Percentiles rank a stretch among this genome's conserved stretches.
These are phyloP conservation scores for Vicia sativa DNA, from an alignment of 306 rosid species.

Conservation along the genomic window DNA sequence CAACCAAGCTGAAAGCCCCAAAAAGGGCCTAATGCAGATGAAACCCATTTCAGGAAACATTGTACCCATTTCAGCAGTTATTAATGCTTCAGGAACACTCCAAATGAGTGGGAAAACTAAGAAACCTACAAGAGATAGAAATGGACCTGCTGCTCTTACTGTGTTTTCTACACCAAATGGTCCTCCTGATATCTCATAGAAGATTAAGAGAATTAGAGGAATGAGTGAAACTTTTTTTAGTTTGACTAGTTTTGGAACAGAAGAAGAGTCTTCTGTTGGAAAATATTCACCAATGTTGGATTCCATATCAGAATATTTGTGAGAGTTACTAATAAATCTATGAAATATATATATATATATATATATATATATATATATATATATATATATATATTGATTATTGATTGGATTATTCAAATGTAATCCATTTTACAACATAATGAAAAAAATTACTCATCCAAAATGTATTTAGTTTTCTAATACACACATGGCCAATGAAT, in stretches of 20 bases:
- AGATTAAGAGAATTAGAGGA: conserved; percentile 60
- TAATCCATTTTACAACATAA: too few relatives aligned
- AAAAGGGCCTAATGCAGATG: conserved; percentile 67
- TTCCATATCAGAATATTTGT: conserved; percentile 23
- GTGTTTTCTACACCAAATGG: conserved; percentile 70
- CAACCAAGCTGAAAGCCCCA: conserved; percentile 80
- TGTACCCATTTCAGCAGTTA: conserved; percentile 71
- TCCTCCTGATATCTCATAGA: conserved; percentile 74
- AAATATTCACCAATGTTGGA: conserved; percentile 33
- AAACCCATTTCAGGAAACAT: conserved; percentile 79
- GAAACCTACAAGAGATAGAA: conserved; percentile 60
- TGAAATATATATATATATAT: too few relatives aligned
- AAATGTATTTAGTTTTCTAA: too few relatives aligned
- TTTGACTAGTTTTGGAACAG: conserved; percentile 26
- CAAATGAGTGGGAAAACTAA: conserved; percentile 57
- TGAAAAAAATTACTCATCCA: too few relatives aligned
- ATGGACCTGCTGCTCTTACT: conserved; percentile 68
- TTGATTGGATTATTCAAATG: too few relatives aligned
- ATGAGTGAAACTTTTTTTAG: conserved; percentile 37
- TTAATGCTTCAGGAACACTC: conserved; percentile 73
- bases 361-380: too few relatives aligned
- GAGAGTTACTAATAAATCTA: too few relatives aligned
- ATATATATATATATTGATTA: too few relatives aligned
- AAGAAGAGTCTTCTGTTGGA: conserved; percentile 27
- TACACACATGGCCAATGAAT: too few relatives aligned